Base-by-base conservation (phyloP, 1,139 yeast genomes). In the Maudiozyma humilis region DNA sequence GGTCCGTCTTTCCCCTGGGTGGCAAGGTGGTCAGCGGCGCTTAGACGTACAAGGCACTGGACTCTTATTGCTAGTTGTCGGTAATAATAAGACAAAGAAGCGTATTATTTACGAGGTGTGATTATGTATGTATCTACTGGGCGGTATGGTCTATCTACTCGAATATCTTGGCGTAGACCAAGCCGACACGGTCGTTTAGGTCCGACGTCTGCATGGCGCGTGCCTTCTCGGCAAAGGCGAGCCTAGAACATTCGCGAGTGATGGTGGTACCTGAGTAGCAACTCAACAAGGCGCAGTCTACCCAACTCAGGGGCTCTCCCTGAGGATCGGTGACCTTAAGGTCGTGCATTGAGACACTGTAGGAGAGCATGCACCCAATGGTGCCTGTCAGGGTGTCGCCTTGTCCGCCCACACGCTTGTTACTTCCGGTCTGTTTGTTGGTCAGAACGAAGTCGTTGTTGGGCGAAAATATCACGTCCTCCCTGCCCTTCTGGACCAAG, bases 181-280 rank as follows among this genome's bases (percentile, higher is more conserved):
- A 69, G 1, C 86, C 84, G 20, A 89, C 77, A 48, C 71, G 73
- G 44, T 74, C 72, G 49, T 88, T 88, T 23, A 91, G 67, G 60
- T 88, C 85, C 2, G 89, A 78, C 0, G 98, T 86, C 57, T 86
- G 86, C 82, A 88, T 80, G 4, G 94, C 75, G 42, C 98, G 69
- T 2, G 87, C 86, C 47, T 78, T 72, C 41, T 70, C 68, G 23
- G 68, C 66, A 57, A 70, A 91, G 0, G 97, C 96, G 49, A 70
- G 66, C 20, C 65, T 59, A 1, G 88, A 73, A 35, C 95, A 83
- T 20, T 65, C 59, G 45, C 96, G 70, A 0, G 91, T 87, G 12
- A 83, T 64, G 0, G 77, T 59, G 33, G 85, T 72, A 0, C 89
- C 97, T 0, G 83, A 93, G 56, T 71, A 84, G 36, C 87, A 79